Conservation (phyloP, 169 alveolate species). For the Plasmodium adleri region DNA sequence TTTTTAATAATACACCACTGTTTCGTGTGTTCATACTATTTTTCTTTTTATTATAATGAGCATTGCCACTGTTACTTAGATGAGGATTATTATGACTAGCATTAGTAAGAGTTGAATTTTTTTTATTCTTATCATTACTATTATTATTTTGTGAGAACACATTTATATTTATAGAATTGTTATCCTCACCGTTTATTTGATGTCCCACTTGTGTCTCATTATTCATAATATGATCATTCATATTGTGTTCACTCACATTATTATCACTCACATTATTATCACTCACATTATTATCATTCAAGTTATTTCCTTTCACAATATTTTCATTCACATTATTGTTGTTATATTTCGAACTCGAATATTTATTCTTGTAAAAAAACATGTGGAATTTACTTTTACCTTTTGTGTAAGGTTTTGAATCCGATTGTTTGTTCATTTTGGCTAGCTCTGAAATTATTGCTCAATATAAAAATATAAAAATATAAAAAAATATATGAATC, state of each 20-base stretch:
- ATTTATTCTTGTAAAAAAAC: slow-evolving; percentile 55
- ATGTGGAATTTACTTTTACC: slow-evolving; percentile 32
- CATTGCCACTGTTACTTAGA: neutral
- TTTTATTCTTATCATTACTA: neutral
- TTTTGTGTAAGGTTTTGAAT: slow-evolving; percentile 31
- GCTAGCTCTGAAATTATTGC: no score
- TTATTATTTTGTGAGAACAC: neutral
- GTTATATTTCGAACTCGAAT: slow-evolving; percentile 20
- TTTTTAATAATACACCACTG: no score
- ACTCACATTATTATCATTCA: neutral
- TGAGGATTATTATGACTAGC: neutral
- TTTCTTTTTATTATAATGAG: no score
- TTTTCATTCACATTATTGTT: neutral
- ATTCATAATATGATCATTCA: neutral
- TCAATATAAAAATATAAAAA: no score
- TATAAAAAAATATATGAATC: no score
- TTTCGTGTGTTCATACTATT: no score
- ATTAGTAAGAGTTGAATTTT: neutral
- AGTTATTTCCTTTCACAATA: neutral
- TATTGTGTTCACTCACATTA: neutral
- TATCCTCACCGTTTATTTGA: no score
- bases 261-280: neutral
- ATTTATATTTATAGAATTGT: no score
- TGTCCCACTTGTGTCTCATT: no score
- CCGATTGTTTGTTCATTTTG: slow-evolving; percentile 35